Percentiles rank a stretch among this genome's conserved stretches.
These are phyloP conservation scores for Pinus taeda DNA, from an alignment of 75 land plant genomes.

Conservation along the genomic window DNA sequence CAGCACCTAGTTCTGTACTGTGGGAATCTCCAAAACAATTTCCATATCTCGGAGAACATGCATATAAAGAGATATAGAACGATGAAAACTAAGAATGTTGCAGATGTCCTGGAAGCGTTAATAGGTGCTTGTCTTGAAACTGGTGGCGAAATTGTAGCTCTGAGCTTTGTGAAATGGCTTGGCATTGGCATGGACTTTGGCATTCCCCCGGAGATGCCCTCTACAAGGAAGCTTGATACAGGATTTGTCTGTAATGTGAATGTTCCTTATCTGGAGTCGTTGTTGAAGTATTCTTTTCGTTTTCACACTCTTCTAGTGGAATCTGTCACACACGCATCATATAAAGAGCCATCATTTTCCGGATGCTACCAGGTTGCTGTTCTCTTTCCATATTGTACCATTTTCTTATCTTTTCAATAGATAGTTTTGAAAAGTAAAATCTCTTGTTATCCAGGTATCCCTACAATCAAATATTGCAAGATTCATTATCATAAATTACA, in stretches of 20 bases:
- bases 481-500: too few species aligned
- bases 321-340: slow-evolving; percentile 85
- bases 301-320: slow-evolving; percentile 60
- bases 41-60: slow-evolving; percentile 12
- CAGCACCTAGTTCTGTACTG: slow-evolving; percentile 10
- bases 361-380: slow-evolving; percentile 73
- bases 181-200: slow-evolving; percentile 72
- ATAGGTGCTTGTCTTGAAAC: slow-evolving; percentile 74
- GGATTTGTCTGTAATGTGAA: slow-evolving; percentile 21
- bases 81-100: slow-evolving; percentile 54
- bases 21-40: slow-evolving; percentile 6
- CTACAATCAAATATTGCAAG: not conserved
- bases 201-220: slow-evolving; percentile 16
- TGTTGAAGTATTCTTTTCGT: slow-evolving; percentile 54
- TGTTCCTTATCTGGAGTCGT: slow-evolving; percentile 30
- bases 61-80: slow-evolving; percentile 27
- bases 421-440: not conserved
- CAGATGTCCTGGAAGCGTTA: slow-evolving; percentile 85
- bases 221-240: slow-evolving; percentile 19
- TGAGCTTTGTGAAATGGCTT: slow-evolving; percentile 64
- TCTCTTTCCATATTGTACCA: not conserved
- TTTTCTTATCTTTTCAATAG: not conserved
- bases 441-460: too few species aligned
- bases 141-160: slow-evolving; percentile 54
- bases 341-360: slow-evolving; percentile 44